Conservation (phyloP, 2,329 filamentous ascomycete genomes). For the Septoria petroselini region DNA sequence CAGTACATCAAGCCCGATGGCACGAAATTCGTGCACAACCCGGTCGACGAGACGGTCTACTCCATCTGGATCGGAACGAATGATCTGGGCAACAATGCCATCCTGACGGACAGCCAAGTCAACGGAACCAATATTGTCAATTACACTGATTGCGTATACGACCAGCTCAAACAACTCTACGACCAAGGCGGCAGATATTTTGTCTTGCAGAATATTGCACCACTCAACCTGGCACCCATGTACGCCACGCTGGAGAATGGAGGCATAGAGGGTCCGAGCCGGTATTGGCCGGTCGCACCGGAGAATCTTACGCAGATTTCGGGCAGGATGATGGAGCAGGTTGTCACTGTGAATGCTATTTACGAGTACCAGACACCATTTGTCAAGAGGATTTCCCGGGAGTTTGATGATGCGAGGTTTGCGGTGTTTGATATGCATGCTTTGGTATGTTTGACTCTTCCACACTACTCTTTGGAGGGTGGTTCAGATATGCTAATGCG, state of each 20-base stretch:
- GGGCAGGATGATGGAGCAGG: constrained; percentile 53
- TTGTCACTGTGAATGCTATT: constrained; percentile 51
- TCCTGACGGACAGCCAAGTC: constrained; percentile 64
- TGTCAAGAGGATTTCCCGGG: constrained; percentile 42
- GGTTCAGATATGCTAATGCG: not conserved
- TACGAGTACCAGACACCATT: constrained; percentile 53
- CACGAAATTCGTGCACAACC: constrained; percentile 44
- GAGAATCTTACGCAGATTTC: constrained; percentile 51
- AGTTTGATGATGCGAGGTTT: constrained; percentile 57
- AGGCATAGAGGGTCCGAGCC: constrained; percentile 45
- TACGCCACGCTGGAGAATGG: constrained; percentile 51
- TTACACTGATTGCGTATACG: constrained; percentile 67
- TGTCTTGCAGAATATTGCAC: constrained; percentile 66
- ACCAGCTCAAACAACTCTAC: constrained; percentile 62
- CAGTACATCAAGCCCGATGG: constrained; percentile 38
- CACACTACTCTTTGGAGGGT: not conserved
- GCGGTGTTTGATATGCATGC: constrained; percentile 66
- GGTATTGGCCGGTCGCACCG: constrained; percentile 48
- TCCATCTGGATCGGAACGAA: constrained; percentile 80
- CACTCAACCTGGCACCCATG: constrained; percentile 64
- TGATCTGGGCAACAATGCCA: constrained; percentile 65
- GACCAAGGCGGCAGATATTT: constrained; percentile 65
- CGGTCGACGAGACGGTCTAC: constrained; percentile 63
- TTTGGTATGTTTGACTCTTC: constrained; percentile 45
- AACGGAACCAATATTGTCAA: constrained; percentile 58